Evolutionary conservation across 345 rosid species (phyloP).

Genomic region (Camelina laxa): DNA sequence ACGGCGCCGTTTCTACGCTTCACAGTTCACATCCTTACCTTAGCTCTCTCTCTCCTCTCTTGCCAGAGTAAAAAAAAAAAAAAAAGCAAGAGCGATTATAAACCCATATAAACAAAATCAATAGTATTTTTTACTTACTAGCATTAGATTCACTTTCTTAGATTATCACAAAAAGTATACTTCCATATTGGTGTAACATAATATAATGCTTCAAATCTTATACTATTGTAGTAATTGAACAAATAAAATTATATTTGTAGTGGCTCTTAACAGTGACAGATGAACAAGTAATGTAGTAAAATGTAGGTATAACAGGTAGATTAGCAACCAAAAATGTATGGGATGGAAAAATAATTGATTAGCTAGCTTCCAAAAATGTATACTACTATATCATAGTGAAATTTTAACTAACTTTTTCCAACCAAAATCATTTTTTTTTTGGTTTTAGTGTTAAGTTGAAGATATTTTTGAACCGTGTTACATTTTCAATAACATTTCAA

Average conservation of each 20-base stretch:
- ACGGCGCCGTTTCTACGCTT: slow-evolving; percentile 41
- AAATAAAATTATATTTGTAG: not conserved
- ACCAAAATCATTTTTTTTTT: not conserved
- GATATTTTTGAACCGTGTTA: not conserved
- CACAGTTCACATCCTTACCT: slow-evolving; percentile 38
- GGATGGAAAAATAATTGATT: not conserved
- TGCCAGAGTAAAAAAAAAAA: not conserved
- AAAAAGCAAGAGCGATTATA: not conserved
- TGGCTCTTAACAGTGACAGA: not conserved
- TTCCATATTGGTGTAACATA: slow-evolving; percentile 3
- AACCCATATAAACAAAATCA: not conserved
- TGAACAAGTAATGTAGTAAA: not conserved
- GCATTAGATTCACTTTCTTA: not conserved
- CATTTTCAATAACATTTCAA: not conserved
- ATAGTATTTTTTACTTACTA: not conserved
- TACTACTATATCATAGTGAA: no score
- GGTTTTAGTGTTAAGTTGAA: not conserved
- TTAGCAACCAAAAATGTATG: not conserved
- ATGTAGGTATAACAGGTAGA: not conserved
- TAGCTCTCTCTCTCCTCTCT: slow-evolving; percentile 18
- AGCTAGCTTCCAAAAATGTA: not conserved
- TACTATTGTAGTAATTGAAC: not conserved
- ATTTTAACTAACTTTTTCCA: not conserved
- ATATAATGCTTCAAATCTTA: not conserved
- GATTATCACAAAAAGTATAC: not conserved